Evolutionary conservation across 345 rosid genomes (phyloP).

Genomic region (Gossypium anomalum): DNA sequence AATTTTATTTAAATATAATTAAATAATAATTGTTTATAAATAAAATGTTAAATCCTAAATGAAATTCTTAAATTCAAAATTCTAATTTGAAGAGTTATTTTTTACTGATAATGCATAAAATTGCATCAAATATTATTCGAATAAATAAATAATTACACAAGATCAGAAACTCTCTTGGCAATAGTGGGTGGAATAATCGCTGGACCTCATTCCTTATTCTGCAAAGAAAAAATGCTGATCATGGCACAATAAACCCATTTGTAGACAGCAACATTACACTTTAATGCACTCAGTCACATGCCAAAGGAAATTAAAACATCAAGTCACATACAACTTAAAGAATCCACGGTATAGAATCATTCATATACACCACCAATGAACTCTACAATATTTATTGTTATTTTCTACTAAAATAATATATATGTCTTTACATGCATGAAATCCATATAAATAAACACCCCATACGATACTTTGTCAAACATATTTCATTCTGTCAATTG

Average conservation of each 20-base stretch:
- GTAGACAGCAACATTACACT: slow-evolving; percentile 17
- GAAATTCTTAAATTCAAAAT: no score
- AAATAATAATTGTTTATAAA: no score
- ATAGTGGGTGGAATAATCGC: slow-evolving; percentile 28
- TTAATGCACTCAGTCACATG: slow-evolving; percentile 9
- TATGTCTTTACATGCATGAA: slow-evolving; percentile 6
- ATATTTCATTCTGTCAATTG: neutral
- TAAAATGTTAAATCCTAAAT: no score
- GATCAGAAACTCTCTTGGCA: slow-evolving; percentile 14
- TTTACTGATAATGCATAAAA: no score
- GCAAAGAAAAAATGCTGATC: slow-evolving; percentile 8
- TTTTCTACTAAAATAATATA: neutral
- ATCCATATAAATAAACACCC: slow-evolving; percentile 10
- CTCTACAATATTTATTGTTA: neutral
- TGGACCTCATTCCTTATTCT: slow-evolving; percentile 39
- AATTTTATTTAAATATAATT: no score
- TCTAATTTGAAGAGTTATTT: no score
- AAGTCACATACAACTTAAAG: slow-evolving; percentile 6
- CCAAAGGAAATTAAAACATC: neutral
- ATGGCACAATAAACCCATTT: slow-evolving; percentile 6
- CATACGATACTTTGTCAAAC: neutral
- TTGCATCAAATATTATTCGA: no score
- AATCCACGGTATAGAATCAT: slow-evolving; percentile 9
- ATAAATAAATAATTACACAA: neutral
- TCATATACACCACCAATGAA: slow-evolving; percentile 4